These are phyloP conservation scores for Beauveria australis DNA, from an alignment of 2,329 filamentous ascomycete genomes.

Conservation along the genomic window DNA sequence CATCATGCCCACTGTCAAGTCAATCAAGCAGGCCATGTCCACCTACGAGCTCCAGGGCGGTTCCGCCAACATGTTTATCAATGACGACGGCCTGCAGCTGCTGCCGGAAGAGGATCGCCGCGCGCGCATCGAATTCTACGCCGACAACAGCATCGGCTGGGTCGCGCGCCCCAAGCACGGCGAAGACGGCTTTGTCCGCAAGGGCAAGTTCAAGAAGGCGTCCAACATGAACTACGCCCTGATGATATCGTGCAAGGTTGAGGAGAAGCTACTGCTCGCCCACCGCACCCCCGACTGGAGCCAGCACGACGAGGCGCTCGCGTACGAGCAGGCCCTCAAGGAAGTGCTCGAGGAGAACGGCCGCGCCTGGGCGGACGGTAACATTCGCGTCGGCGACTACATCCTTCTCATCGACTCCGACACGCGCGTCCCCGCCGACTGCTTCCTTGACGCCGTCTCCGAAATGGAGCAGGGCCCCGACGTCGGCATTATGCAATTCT, in stretches of 20 bases:
- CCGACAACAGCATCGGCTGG: constrained; percentile 40
- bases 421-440: constrained; percentile 60
- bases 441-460: constrained; percentile 57
- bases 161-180: constrained; percentile 40
- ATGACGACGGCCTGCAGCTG: constrained; percentile 55
- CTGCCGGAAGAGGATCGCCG: constrained; percentile 32
- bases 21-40: constrained; percentile 43
- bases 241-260: constrained; percentile 44
- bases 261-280: constrained; percentile 55
- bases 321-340: constrained; percentile 54
- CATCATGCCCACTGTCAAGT: constrained; percentile 41
- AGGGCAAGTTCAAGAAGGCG: constrained; percentile 64
- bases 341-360: constrained; percentile 39
- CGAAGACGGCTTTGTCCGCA: constrained; percentile 40
- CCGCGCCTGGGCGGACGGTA: constrained; percentile 47
- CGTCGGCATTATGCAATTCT: constrained; percentile 64
- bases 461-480: constrained; percentile 65
- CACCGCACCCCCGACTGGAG: constrained; percentile 55
- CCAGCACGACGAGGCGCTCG: constrained; percentile 26
- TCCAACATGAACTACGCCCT: constrained; percentile 71
- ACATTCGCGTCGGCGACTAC: constrained; percentile 53
- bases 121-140: constrained; percentile 52
- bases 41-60: constrained; percentile 40
- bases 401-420: constrained; percentile 64
- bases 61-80: constrained; percentile 47